Conservation (phyloP, 768 basidiomycete genomes). For the Suillus cothurnatus region DNA sequence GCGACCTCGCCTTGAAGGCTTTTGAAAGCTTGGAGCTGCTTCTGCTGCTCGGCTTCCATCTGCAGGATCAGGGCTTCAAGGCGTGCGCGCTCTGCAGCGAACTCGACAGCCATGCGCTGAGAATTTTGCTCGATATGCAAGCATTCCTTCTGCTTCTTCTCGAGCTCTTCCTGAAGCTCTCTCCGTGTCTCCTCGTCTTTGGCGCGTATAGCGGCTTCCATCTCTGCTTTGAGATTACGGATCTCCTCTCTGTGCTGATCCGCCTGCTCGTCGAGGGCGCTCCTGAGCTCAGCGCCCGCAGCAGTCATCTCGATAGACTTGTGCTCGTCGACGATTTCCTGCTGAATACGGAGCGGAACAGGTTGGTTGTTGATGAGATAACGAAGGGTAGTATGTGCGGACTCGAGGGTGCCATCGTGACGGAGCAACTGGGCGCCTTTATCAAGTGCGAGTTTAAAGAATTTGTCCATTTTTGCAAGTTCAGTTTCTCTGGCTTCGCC, state of each 20-base stretch:
- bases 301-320: constrained; percentile 52
- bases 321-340: constrained; percentile 52
- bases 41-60: constrained; percentile 30
- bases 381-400: constrained; percentile 45
- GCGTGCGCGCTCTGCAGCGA: constrained; percentile 37
- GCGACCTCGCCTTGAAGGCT: constrained; percentile 29
- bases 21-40: constrained; percentile 19
- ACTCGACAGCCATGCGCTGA: constrained; percentile 40
- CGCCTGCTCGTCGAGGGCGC: constrained; percentile 50
- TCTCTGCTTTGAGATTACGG: constrained; percentile 46
- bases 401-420: constrained; percentile 41
- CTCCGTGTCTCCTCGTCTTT: constrained; percentile 48
- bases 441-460: constrained; percentile 55
- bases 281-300: constrained; percentile 54
- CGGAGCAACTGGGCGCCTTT: constrained; percentile 49
- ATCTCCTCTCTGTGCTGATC: constrained; percentile 51
- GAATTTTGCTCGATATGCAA: constrained; percentile 42
- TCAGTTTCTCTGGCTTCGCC: constrained; percentile 49
- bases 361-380: constrained; percentile 44
- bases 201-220: constrained; percentile 43
- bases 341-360: constrained; percentile 51
- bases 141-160: constrained; percentile 45
- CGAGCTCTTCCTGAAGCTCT: constrained; percentile 47
- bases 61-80: constrained; percentile 30
- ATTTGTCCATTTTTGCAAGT: constrained; percentile 41